phyloP scores from a whole-genome alignment of 2,329 filamentous ascomycete species.

The Massarina eburnea region DNA sequence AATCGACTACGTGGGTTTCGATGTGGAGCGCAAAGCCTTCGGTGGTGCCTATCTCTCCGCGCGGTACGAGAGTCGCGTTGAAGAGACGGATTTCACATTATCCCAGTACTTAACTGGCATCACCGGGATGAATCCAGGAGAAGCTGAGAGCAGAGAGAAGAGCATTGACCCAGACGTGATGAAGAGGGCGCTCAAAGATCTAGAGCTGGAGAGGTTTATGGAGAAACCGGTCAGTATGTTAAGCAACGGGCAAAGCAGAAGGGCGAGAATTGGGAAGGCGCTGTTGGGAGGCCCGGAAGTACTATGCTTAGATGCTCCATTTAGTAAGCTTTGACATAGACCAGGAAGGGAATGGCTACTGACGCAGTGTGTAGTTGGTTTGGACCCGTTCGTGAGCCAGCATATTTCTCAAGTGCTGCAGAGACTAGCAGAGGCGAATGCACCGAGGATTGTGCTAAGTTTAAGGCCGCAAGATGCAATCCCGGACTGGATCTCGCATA shows the following conservation, averaged over 20 bases:
- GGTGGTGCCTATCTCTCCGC: slow-evolving; percentile 78
- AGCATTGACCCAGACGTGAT: slow-evolving; percentile 54
- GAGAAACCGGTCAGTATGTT: slow-evolving; percentile 84
- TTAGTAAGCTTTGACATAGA: slow-evolving; percentile 56
- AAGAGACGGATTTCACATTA: slow-evolving; percentile 85
- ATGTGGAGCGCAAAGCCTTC: slow-evolving; percentile 65
- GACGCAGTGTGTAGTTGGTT: slow-evolving; percentile 62
- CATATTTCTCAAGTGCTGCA: slow-evolving; percentile 71
- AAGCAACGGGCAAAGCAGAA: slow-evolving; percentile 88
- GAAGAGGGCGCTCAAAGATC: slow-evolving; percentile 65
- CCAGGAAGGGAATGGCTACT: background rate
- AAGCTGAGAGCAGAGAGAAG: slow-evolving; percentile 49
- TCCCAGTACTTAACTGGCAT: slow-evolving; percentile 79
- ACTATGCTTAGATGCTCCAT: slow-evolving; percentile 81
- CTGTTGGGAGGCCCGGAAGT: slow-evolving; percentile 78
- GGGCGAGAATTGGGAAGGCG: slow-evolving; percentile 85
- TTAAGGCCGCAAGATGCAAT: slow-evolving; percentile 83
- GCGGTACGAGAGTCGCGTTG: slow-evolving; percentile 83
- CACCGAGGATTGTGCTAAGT: slow-evolving; percentile 74
- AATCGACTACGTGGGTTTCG: slow-evolving; percentile 89
- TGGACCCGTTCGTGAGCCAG: slow-evolving; percentile 80
- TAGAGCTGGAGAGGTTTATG: slow-evolving; percentile 69
- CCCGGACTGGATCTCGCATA: slow-evolving; percentile 87
- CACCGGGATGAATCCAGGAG: slow-evolving; percentile 76
- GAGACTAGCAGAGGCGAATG: slow-evolving; percentile 64